Percentiles rank a stretch among this genome's conserved stretches.
phyloP scores from a whole-genome alignment of 2,329 filamentous ascomycete genomes.

The Pseudodiploospora longispora region DNA sequence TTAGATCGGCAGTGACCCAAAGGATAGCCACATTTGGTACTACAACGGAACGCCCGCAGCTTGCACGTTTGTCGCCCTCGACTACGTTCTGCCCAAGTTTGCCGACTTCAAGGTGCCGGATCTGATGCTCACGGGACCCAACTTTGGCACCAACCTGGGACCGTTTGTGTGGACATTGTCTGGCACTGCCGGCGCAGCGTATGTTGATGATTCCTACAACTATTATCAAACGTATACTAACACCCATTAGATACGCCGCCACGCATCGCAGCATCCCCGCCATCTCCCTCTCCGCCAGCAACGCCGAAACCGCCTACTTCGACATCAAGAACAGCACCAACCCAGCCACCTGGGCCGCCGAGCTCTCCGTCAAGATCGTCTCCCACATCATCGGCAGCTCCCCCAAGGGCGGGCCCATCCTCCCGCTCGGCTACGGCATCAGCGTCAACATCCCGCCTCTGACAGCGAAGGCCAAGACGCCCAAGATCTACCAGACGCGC shows the following conservation, averaged over 20 bases:
- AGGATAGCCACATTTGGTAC: constrained; percentile 49
- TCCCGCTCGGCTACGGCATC: constrained; percentile 44
- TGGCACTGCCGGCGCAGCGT: constrained; percentile 40
- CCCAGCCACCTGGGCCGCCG: constrained; percentile 34
- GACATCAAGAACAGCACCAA: constrained; percentile 31
- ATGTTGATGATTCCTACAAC: constrained; percentile 5
- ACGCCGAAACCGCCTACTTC: constrained; percentile 33
- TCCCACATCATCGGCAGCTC: constrained; percentile 34
- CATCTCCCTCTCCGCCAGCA: constrained; percentile 39
- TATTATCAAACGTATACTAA: background rate
- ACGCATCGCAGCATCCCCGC: constrained; percentile 40
- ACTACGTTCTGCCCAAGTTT: constrained; percentile 45
- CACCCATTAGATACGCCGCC: constrained; percentile 34
- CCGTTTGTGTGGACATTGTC: constrained; percentile 45
- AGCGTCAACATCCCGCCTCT: constrained; percentile 42
- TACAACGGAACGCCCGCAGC: constrained; percentile 52
- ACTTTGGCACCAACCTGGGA: constrained; percentile 46
- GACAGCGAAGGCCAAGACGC: constrained; percentile 29
- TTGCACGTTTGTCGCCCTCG: constrained; percentile 46
- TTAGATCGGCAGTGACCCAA: constrained; percentile 38
- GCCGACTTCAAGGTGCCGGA: constrained; percentile 42
- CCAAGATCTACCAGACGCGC: constrained; percentile 37
- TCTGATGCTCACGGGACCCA: constrained; percentile 46
- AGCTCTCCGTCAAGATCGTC: constrained; percentile 35
- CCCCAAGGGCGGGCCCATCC: constrained; percentile 18